Percentiles rank a stretch among this genome's conserved stretches.
phyloP scores from a whole-genome alignment of 2,329 filamentous ascomycete genomes.

The Scedosporium minutisporum region DNA sequence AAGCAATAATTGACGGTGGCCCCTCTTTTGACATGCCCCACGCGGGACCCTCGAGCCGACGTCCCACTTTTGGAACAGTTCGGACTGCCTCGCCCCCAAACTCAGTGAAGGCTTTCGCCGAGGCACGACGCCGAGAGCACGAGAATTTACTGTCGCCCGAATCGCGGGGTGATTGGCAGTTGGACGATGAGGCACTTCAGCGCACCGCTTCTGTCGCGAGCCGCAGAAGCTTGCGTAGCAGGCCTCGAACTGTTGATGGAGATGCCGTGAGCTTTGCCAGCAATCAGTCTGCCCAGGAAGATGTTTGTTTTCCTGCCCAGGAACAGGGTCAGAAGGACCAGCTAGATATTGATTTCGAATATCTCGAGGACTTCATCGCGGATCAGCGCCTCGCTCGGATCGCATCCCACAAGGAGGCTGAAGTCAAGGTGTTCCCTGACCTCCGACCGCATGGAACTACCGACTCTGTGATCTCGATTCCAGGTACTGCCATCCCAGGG shows the following conservation, averaged over 20 bases:
- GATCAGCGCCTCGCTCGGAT: constrained; percentile 41
- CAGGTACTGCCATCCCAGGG: constrained; percentile 39
- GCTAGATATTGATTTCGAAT: constrained; percentile 84
- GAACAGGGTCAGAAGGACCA: constrained; percentile 60
- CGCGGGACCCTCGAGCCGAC: constrained; percentile 34
- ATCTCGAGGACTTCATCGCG: constrained; percentile 82
- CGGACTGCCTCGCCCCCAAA: constrained; percentile 83
- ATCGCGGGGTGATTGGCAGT: constrained; percentile 18
- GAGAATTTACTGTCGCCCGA: constrained; percentile 48
- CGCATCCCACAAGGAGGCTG: constrained; percentile 39
- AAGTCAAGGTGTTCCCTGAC: constrained; percentile 49
- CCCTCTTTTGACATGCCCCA: constrained; percentile 43
- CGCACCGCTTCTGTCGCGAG: constrained; percentile 64
- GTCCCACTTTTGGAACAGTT: constrained; percentile 46
- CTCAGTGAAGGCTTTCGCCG: constrained; percentile 94
- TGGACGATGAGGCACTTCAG: constrained; percentile 46
- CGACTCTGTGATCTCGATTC: neutral
- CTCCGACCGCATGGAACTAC: constrained; percentile 33
- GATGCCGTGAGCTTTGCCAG: constrained; percentile 53
- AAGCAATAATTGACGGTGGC: constrained; percentile 69
- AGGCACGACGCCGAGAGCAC: constrained; percentile 75
- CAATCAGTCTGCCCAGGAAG: constrained; percentile 68
- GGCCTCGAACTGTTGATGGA: constrained; percentile 49
- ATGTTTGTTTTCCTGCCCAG: constrained; percentile 79
- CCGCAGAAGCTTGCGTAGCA: constrained; percentile 47